Conservation (phyloP, 345 rosid species). For the Theobroma cacao region DNA sequence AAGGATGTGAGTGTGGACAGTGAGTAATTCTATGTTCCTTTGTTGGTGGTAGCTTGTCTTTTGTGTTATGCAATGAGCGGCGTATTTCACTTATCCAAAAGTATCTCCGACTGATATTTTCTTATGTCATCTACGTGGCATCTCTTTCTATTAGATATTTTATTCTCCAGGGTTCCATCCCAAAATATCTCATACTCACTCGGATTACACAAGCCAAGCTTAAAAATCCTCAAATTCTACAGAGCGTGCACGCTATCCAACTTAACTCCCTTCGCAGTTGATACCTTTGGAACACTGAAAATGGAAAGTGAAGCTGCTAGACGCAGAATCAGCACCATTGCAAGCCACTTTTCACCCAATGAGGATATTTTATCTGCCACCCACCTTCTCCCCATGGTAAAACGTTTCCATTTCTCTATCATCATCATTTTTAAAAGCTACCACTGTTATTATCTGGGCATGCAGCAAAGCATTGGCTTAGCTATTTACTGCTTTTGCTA, state of each 20-base stretch:
- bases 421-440: no score
- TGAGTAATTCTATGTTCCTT: no score
- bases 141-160: not conserved
- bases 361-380: conserved; percentile 38
- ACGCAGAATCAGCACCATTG: conserved; percentile 62
- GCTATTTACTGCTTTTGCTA: not conserved
- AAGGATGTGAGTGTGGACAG: no score
- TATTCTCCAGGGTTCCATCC: not conserved
- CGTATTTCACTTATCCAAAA: no score
- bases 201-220: not conserved
- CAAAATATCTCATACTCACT: not conserved
- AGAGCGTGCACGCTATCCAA: not conserved
- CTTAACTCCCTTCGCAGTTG: not conserved
- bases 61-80: no score
- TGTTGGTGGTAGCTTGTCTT: no score
- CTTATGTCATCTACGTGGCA: not conserved
- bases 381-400: conserved; percentile 66
- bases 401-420: not conserved
- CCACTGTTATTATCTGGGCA: no score
- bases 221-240: not conserved
- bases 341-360: conserved; percentile 50
- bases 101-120: not conserved
- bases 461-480: not conserved
- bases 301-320: conserved; percentile 64
- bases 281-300: not conserved